Evolutionary conservation across 2,329 filamentous ascomycete species (phyloP).

Genomic region (Colletotrichum sp.): DNA sequence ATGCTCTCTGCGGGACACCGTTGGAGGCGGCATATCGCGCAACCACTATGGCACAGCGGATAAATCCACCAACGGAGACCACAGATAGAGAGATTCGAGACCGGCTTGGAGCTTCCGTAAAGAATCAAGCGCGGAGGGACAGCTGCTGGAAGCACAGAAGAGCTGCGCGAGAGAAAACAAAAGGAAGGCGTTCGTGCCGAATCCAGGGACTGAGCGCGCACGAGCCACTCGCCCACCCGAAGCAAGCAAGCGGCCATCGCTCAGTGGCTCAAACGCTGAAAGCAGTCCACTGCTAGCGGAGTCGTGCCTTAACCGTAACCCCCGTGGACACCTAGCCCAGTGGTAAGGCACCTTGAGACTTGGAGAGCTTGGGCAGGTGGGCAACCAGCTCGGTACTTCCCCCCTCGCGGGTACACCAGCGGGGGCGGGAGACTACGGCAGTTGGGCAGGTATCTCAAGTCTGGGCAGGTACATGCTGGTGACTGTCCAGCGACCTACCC

Average conservation of each 20-base stretch:
- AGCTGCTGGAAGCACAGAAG: neutral
- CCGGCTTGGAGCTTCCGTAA: neutral
- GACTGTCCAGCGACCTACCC: conserved; percentile 6
- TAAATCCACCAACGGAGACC: neutral
- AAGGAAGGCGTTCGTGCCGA: conserved; percentile 12
- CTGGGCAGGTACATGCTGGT: neutral
- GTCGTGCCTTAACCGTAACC: conserved; percentile 15
- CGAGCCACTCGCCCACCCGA: neutral
- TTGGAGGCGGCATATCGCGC: neutral
- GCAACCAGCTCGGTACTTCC: neutral
- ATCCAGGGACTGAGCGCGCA: conserved; percentile 9
- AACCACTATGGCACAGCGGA: neutral
- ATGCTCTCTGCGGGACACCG: neutral
- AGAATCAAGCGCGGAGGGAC: neutral
- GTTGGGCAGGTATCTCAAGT: neutral
- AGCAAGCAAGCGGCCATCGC: neutral
- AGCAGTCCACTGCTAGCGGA: conserved; percentile 14
- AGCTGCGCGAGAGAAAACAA: neutral
- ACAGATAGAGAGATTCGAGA: neutral
- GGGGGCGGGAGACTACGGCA: neutral
- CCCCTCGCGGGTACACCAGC: neutral
- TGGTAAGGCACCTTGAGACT: neutral
- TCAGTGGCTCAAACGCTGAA: conserved; percentile 10
- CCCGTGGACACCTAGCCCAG: neutral
- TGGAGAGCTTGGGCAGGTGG: neutral